Base-by-base conservation (phyloP, 2,329 filamentous ascomycete genomes). In the Sporothrix phasma region DNA sequence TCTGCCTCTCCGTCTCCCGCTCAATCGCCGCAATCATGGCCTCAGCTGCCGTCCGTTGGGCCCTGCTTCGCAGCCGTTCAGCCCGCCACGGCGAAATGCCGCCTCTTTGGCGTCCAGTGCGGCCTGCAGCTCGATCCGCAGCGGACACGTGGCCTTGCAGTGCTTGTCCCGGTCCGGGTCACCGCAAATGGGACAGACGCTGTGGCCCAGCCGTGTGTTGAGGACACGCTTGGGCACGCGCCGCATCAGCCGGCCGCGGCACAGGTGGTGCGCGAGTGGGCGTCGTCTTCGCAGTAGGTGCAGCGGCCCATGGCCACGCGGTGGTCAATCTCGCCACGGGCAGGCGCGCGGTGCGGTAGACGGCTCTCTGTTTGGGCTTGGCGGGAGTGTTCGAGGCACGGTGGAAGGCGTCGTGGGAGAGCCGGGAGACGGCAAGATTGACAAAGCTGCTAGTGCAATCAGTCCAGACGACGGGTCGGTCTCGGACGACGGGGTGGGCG, bases 111-210 rank as follows among this genome's bases (percentile, higher is more conserved):
- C n/a, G 17, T 39, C 61, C 39, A 63, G 61, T 1, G 7, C 5
- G 2, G 15, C 26, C 51, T 65, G 60, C 15, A 64, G 26, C 46
- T 31, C 19, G 13, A 17, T 24, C 54, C 60, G 61, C 1, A 11
- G 19, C 1, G 67, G 64, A 5, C 67, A 68, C 6, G 58, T 62
- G 7, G 10, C 15, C 51, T 68, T 68, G 43, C 17, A 53, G 46
- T 68, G 67, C 3, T 39, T 22, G 41, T 63, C 56, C 1, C 22
- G 6, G n/a, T 37, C 19, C 0, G 65, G 64, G 39, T 68, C 67
- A 41, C 67, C 67, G 17, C 67, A 68, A 8, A 68, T 39, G 1
- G 67, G 67, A 19, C 67, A 68, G 31, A 67, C 45, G 6, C 37
- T 11, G 10, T 5, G 5, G 17, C 58, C 39, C 2, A 68, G 46